Base-by-base conservation (phyloP, 176 grass and related monocot genomes). In the Triticum dicoccoides region DNA sequence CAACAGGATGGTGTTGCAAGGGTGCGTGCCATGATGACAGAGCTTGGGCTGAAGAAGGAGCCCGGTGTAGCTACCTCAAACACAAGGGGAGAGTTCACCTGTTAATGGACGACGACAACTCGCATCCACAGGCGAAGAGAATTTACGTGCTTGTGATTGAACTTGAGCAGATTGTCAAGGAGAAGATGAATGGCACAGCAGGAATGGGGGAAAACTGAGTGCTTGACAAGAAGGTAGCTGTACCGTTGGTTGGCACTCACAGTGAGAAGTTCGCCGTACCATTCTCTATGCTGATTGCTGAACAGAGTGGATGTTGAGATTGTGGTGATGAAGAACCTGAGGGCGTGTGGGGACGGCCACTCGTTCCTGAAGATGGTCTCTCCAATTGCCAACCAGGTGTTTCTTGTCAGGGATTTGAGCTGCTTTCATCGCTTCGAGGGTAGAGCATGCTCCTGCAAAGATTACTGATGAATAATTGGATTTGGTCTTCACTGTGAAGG, bases 21-120 rank as follows among this genome's bases (percentile, higher is more conserved):
- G 65, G 61, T 95, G 42, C 86, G 91, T 1, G n/a, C 66, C 6
- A 87, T 91, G 86, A 95, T 91, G 91, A 95, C 35, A 63, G 45
- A 80, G 47, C 85, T 78, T 3, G 81, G 91, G 27, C 76, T 95
- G 37, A 92, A 83, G 91, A 95, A 95, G 81, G 93, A 92, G 21
- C 88, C 93, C 3, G 93, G 5, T 95, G 86, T 42, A 95, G 91
- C 85, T 92, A 91, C 58, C 14, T 95, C 12, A 91, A 95, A 34
- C 68, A 85, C 62, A 77, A 85, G 66, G 86, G 90, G 24, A 71
- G 42, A 68, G 77, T 89, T 81, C 90, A 92, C 65, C 79, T 95
- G 33, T 95, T 95, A 84, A 89, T 91, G 90, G 93, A 88, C 17
- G 90, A 95, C 47, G 90, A 95, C 66, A 86, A 91, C 70, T 95